Evolutionary conservation across 768 basidiomycete genomes (phyloP), one percentile per base, ranked within the genome.

Genomic region (Hydnomerulius pinastri): DNA sequence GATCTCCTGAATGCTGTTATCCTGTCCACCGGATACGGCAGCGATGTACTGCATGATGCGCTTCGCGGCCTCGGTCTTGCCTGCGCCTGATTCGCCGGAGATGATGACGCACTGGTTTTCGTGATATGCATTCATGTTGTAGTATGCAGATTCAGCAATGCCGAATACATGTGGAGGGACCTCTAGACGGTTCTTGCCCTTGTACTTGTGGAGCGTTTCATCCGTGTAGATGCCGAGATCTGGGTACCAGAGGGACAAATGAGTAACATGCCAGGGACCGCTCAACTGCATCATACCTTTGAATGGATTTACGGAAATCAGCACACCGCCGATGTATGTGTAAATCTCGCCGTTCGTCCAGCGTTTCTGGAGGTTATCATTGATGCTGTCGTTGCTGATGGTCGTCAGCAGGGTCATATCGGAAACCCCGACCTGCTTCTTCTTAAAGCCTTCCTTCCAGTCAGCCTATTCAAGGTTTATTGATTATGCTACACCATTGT

Each of bases 61-160:
- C 70, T 98, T 98, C 18, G 97, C 97, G 3, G 97, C 97, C 71
- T 98, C 97, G 3, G 97, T 99, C 78, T 99, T 99, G 43, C 97
- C 97, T 4, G 97, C 97, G 43, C 97, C 97, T 13, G 95, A 98
- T 75, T 99, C 97, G 47, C 97, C 97, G 29, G 95, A 94, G 63
- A 99, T 98, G 73, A 99, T 99, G 47, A 99, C 96, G 68, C 96
- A 98, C 74, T 99, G 97, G 64, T 98, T 99, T 73, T 99, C 96
- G 70, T 95, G 90, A 72, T 99, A 97, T 24, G 94, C 92, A 57
- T 93, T 95, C 97, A 99, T 98, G 67, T 95, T 92, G 76, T 98
- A 98, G 76, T 98, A 98, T 9, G 94, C 86, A 46, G 88, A 82
- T 77, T 99, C 97, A 39, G 97, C 97, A 57, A 99, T 97, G 57